A percentile compares a stretch with the other conserved stretches of the same genome.
phyloP scores from a whole-genome alignment of 23 red algal genomes.

The Gracilariopsis chorda region DNA sequence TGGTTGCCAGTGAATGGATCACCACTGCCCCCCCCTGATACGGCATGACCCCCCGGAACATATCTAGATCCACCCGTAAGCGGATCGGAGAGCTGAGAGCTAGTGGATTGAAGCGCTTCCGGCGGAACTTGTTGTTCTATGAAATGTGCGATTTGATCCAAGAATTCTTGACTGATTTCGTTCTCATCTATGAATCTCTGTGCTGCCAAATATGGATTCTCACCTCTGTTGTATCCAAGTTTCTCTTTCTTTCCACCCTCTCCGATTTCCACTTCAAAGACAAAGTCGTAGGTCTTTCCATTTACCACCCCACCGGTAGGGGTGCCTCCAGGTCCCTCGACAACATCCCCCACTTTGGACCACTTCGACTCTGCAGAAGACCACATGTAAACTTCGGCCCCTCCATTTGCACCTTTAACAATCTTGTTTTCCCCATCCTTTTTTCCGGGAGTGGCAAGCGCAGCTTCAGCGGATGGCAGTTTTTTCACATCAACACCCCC shows the following conservation, averaged over 20 bases:
- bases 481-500: constrained; percentile 76
- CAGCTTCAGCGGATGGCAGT: constrained; percentile 48
- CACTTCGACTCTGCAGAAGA: constrained; percentile 58
- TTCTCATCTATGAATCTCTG: constrained; percentile 93
- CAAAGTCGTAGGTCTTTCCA: constrained; percentile 86
- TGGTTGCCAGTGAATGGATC: constrained; percentile 60
- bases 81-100: constrained; percentile 59
- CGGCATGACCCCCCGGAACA: constrained; percentile 44
- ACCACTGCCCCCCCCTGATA: background rate
- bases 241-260: constrained; percentile 73
- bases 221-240: constrained; percentile 91
- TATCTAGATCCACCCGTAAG: constrained; percentile 80
- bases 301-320: constrained; percentile 52
- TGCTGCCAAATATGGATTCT: constrained; percentile 92
- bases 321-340: constrained; percentile 63
- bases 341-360: constrained; percentile 94
- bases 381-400: constrained; percentile 95
- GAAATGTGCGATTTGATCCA: constrained; percentile 95
- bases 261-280: constrained; percentile 98
- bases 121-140: constrained; percentile 82
- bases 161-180: constrained; percentile 75
- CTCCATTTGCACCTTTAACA: constrained; percentile 45
- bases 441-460: constrained; percentile 63
- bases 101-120: constrained; percentile 21
- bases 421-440: constrained; percentile 91